Evolutionary conservation across 2,329 filamentous ascomycete genomes (phyloP).

Genomic region (Mariannaea sp.): DNA sequence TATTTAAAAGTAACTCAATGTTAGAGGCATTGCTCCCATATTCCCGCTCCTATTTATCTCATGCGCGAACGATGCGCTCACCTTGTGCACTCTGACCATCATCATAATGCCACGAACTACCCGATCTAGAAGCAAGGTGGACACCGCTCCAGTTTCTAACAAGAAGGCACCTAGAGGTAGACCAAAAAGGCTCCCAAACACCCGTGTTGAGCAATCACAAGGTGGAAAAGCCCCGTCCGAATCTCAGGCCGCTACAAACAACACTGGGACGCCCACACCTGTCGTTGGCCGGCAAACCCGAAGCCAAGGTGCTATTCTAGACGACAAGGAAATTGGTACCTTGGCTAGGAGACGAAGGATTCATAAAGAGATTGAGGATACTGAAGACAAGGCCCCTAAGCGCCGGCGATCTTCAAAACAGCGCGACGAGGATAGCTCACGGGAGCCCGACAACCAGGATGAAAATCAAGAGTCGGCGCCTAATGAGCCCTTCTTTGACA

Average conservation of each 20-base stretch:
- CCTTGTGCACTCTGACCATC: background rate
- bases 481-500: conserved; percentile 12
- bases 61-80: background rate
- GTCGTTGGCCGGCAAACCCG: conserved; percentile 16
- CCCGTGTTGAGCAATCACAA: conserved; percentile 9
- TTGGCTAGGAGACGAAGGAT: conserved; percentile 21
- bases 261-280: background rate
- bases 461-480: conserved; percentile 9
- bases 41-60: background rate
- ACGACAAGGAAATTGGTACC: background rate
- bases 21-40: background rate
- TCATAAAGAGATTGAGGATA: background rate
- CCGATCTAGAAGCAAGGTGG: background rate
- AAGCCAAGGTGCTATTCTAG: conserved; percentile 7
- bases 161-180: background rate
- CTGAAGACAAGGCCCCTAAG: background rate
- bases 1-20: background rate
- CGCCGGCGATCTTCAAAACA: background rate
- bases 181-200: conserved; percentile 1
- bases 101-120: conserved; percentile 8
- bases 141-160: conserved; percentile 5
- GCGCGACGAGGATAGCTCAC: background rate
- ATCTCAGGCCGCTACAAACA: conserved; percentile 4
- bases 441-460: background rate
- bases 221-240: conserved; percentile 5